These are phyloP conservation scores for Picochlorum sp. DNA, from an alignment of 139 green algal species.

Conservation along the genomic window DNA sequence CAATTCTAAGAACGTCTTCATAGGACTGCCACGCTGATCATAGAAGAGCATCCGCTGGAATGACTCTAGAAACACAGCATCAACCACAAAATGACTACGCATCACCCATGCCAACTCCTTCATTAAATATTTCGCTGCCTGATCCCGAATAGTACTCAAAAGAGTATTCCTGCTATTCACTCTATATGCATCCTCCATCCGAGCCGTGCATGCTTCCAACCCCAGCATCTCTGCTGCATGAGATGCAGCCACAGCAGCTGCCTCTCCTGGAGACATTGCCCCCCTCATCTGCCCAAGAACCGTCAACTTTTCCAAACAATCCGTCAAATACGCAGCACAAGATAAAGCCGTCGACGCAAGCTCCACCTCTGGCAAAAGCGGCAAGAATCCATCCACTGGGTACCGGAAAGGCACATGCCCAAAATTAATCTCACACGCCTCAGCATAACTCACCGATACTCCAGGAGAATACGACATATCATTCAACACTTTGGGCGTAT, in stretches of 20 bases:
- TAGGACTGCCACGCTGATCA: background rate
- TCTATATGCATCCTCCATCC: no score
- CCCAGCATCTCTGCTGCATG: background rate
- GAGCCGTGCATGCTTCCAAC: no score
- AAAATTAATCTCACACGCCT: conserved; percentile 35
- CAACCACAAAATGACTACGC: background rate
- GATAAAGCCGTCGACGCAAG: background rate
- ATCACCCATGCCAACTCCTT: no score
- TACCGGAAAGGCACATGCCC: conserved; percentile 45
- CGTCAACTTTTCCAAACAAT: conserved; percentile 49
- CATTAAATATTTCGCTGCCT: no score
- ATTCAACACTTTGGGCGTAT: conserved; percentile 35
- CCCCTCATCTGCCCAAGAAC: background rate
- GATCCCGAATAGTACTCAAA: no score
- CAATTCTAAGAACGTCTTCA: conserved; percentile 15
- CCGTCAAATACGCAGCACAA: conserved; percentile 36
- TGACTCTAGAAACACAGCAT: conserved; percentile 11
- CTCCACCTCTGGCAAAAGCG: conserved; percentile 26
- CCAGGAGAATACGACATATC: conserved; percentile 33
- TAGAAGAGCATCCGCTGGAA: conserved; percentile 14
- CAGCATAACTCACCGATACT: conserved; percentile 50
- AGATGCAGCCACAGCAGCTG: conserved; percentile 12
- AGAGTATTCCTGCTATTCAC: no score
- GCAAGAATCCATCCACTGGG: conserved; percentile 56
- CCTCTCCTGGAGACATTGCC: background rate